Evolutionary conservation across 202 grass and related monocot genomes (phyloP), one percentile per base, ranked within the genome.

Genomic region (Elaeis oleifera): DNA sequence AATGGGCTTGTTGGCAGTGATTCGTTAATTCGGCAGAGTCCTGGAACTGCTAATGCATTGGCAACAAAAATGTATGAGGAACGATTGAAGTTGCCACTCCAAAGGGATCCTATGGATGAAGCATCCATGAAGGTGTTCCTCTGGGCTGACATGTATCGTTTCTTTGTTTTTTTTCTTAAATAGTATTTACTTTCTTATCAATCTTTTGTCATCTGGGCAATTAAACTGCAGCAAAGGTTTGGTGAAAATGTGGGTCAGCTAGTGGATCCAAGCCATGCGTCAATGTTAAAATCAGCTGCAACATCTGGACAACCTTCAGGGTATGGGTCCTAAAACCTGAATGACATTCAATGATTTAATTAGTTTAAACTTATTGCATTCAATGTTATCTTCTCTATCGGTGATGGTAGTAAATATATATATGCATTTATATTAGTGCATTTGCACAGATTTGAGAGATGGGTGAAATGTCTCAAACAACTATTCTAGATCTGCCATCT

Each of bases 21-120:
- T 84, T 68, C 88, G 62, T 76, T 87, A 75, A 67, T 90, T 74
- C 83, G 83, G 13, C 83, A 81, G 57, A 87, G 72, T 59, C 73
- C 69, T 68, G 79, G 88, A 69, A 78, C 80, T 52, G 95, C 89
- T 29, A 99, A 94, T 90, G 95, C 87, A 26, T 79, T 99, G 68
- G 95, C 95, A 25, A 76, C 95, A 58, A 99, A 99, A 74, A 94
- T 99, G 95, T 99, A 99, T n/a, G 95, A 99, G 65, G 88, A 99
- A 71, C 79, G 80, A 58, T 61, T 99, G 51, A 99, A 94, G 76
- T 72, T 95, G 70, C 87, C 91, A 74, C 80, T 84, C 64, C 88
- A 87, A 72, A 79, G 95, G 73, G 95, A 94, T 69, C 65, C 83
- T 51, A 72, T 83, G 63, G 95, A 99, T 64, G 95, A 99, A 48